Evolutionary conservation across 208 protist species (phyloP), one percentile per base, ranked within the genome.

Genomic region (Novymonas esmeraldas): DNA sequence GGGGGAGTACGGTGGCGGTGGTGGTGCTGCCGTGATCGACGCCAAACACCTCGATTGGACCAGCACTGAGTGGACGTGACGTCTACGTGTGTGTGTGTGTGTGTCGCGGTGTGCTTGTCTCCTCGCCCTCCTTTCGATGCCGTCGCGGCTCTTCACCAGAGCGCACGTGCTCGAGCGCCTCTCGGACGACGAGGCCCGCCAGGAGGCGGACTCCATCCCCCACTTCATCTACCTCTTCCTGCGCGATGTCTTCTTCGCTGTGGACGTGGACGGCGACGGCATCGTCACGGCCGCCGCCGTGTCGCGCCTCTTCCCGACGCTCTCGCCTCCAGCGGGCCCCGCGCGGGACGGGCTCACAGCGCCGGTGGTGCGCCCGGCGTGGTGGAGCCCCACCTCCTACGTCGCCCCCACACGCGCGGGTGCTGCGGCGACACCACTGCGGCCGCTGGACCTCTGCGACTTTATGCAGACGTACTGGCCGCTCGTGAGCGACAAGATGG

Each of bases 391-490:
- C 20, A 31, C 58, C 7, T 59, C 52, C 10, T 69, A 64, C 16
- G 13, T 51, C 16, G 14, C 44, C 16, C 46, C 45, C 3, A 54
- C 59, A 10, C 26, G 31, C 14, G 45, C 10, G 28, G 22, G 29
- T 31, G 34, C n/a, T 33, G 24, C 61, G 3, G 36, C 44, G 45
- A 2, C 41, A n/a, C 24, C 45, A 34, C 52, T 41, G 6, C 60
- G 70, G 9, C 70, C 61, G 22, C 57, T 75, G 29, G 70, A 75
- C 36, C 42, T 75, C 22, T 68, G 54, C 29, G 38, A n/a, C 13
- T 69, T 69, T 22, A 75, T 75, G 70, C 60, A 75, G 61, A 59
- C 61, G 1, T 75, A 59, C 60, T 75, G 70, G 70, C 70, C 70
- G 20, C 24, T 61, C 6, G 70, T 69, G 38, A 75, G 61, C 22